Percentiles rank a stretch among this genome's conserved stretches.
Evolutionary conservation across 1,284 basidiomycete genomes (phyloP).

Genomic region (Cutaneotrichosporon spelunceum): DNA sequence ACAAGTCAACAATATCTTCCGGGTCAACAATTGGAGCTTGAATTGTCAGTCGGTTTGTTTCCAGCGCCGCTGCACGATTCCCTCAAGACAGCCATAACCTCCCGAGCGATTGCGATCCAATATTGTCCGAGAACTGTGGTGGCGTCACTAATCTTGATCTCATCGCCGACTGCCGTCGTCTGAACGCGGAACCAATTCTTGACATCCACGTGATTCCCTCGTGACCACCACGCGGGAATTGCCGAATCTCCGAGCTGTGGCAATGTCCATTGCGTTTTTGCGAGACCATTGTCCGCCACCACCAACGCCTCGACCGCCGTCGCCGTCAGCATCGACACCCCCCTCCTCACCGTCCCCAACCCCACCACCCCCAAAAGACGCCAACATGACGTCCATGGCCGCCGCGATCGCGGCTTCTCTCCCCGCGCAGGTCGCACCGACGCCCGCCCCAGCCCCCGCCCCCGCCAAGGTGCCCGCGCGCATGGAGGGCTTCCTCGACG

Average conservation of each 20-base stretch:
- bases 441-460: conserved; percentile 58
- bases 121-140: neutral
- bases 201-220: neutral
- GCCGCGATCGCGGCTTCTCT: conserved; percentile 75
- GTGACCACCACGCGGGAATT: neutral
- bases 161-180: neutral
- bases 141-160: neutral
- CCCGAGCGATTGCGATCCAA: no score
- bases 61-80: no score
- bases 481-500: conserved; percentile 84
- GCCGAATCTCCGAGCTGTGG: conserved; percentile 8
- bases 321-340: conserved; percentile 6
- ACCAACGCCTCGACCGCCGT: conserved; percentile 1
- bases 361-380: conserved; percentile 20
- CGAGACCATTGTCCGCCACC: conserved; percentile 2
- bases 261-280: conserved; percentile 6
- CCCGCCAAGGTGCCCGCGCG: conserved; percentile 69
- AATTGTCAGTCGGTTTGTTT: no score
- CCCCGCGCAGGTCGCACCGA: conserved; percentile 61
- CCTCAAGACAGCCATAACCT: no score
- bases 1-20: no score
- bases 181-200: neutral
- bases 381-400: conserved; percentile 67
- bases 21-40: no score
- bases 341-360: conserved; percentile 2